Base-by-base conservation (phyloP, 768 basidiomycete genomes). In the Phaeolepiota aurea region DNA sequence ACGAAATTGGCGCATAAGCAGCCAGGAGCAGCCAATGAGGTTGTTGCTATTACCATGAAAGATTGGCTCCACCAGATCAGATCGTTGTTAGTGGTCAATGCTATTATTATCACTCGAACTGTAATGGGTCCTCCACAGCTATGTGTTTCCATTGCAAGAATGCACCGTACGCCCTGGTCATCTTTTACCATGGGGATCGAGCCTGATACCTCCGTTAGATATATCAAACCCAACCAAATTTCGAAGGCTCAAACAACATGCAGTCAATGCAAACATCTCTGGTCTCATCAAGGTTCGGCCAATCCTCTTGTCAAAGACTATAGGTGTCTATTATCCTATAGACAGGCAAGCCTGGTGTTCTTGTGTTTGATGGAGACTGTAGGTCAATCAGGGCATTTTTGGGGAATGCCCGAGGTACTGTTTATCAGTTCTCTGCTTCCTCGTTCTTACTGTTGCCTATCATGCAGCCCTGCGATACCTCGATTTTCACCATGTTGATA, bases 401-500 rank as follows among this genome's bases (percentile, higher is more conserved):
- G 9, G 59, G 63, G 42, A 53, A 59, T 38, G 64, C 53, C 20
- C 52, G 63, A 51, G 64, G 69, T 68, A 33, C 19, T 55, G 41
- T 15, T 20, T 35, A 23, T 12, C 22, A 3, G 31, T 22, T 23
- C 16, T 33, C 4, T 3, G 10, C 5, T 15, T 16, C 21, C 15
- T 25, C 14, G 38, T 13, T 7, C 25, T n/a, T n/a, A 5, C 40
- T 12, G 21, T 30, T 34, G 20, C 22, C 20, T 2, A 11, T 20
- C 23, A 22, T 20, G 14, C 21, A 68, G 68, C 56, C 16, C 48
- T 68, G 40, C 62, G 66, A 1, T 71, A 69, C 47, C 56, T 68
- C n/a, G 63, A 66, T 37, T 69, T 68, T 42, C 65, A 61, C 43
- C 66, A 69, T 35, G 54, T 71, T 7, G 58, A 59, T 44, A 69